A percentile compares a stretch with the other conserved stretches of the same genome.
These are phyloP conservation scores for Adansonia grandidieri DNA, from an alignment of 441 rosid genomes.

Conservation along the genomic window DNA sequence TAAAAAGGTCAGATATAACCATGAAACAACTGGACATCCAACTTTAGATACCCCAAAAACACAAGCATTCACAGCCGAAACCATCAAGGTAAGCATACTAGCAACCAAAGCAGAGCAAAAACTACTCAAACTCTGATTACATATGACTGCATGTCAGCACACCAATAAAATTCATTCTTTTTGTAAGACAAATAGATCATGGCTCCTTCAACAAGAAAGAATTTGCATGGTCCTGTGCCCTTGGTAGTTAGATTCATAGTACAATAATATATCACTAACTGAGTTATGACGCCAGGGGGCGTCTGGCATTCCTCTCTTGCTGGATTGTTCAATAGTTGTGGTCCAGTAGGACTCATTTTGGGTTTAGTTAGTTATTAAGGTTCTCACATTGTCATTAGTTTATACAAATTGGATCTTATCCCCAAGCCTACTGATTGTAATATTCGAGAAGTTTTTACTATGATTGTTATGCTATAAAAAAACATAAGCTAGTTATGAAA, in stretches of 20 bases:
- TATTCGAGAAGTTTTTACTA: not conserved
- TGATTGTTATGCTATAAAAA: not conserved
- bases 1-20: constrained; percentile 22
- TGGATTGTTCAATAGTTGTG: not conserved
- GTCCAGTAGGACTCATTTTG: not conserved
- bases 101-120: constrained; percentile 26
- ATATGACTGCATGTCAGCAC: not conserved
- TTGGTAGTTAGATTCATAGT: not conserved
- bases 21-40: constrained; percentile 19
- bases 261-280: not conserved
- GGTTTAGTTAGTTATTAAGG: constrained; percentile 15
- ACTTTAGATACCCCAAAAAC: constrained; percentile 1
- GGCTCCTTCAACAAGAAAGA: not conserved
- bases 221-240: not conserved
- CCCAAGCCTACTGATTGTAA: not conserved
- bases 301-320: not conserved
- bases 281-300: not conserved
- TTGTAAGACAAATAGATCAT: not conserved
- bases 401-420: not conserved
- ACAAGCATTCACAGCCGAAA: constrained; percentile 19
- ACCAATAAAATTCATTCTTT: not conserved
- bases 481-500: not conserved
- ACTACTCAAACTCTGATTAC: constrained; percentile 10
- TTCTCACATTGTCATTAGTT: not conserved
- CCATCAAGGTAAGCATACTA: not conserved